Evolutionary conservation across 805 yeast species (phyloP), one percentile per base, ranked within the genome.

Genomic region (Pichia exigua): DNA sequence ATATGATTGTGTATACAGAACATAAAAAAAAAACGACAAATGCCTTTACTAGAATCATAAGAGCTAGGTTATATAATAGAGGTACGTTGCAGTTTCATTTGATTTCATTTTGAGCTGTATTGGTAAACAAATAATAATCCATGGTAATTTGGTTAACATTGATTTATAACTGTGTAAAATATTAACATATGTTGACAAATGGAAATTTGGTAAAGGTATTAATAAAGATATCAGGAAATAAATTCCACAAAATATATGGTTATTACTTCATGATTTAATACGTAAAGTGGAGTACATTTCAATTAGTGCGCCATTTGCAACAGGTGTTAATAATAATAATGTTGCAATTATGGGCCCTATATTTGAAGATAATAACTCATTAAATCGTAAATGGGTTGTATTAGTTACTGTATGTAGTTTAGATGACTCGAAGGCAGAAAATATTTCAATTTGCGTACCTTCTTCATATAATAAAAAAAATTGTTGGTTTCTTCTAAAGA

Each of bases 311-410:
- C 63, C 65, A 42, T 56, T 55, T 22, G 65, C 53, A 0, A 59
- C 67, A 15, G 68, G 55, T 10, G 53, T 43, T 20, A 65, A 39
- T 11, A 68, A 67, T 20, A 66, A 48, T 28, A 66, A 51, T 3
- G 70, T 62, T 2, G 70, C 64, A 26, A 66, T 47, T 8, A 66
- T 61, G 1, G 70, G 70, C 2, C 64, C 65, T 40, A 54, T 54
- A 18, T 55, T 57, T 1, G 57, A 54, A 32, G 41, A 15, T 21
- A 22, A 41, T 4, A 41, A 22, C 7, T 15, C 17, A 38, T n/a
- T 24, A 20, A 42, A 15, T 22, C 27, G 18, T 7, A 42, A 8
- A 21, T 40, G 17, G n/a, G 13, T 26, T 44, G 24, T 12, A 8
- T 17, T 30, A 13, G 42, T 15, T 15, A 12, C 22, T 27, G 21